Base-by-base conservation (phyloP, 495 filamentous ascomycete species). In the Podospora sp. region DNA sequence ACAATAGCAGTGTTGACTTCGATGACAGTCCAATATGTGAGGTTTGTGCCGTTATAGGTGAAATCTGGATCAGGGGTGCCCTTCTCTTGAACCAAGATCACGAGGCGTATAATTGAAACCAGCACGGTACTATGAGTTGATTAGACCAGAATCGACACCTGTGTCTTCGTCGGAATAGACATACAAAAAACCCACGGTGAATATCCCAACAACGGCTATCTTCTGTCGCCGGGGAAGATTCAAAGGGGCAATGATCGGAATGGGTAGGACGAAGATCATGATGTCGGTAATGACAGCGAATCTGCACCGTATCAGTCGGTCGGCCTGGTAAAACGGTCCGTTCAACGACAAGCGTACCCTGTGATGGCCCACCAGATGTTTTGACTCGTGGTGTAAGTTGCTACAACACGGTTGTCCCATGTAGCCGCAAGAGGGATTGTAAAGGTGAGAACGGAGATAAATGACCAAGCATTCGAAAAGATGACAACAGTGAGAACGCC, bases 241-340 rank as follows among this genome's bases (percentile, higher is more conserved):
- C n/a, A 83, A 62, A 0, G 67, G 69, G 6, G 69, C 60, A 22
- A 83, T 74, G 16, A 79, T 67, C 0, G 76, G 76, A 12, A 83
- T 69, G 0, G 81, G 81, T 0, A 83, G 62, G 49, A 77, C 6
- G 60, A 81, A 77, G 18, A 81, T 78, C 8, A 84, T 29, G 1
- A 84, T 50, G 74, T 87, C 85, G 51, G 81, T 83, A 4, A 75
- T 56, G n/a, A 86, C 81, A 49, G 82, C 79, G 22, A 83, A 70
- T 11, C 73, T 75, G 5, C 12, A 22, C 8, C 9, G 24, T 14
- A 7, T 29, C 52, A 2, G 2, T 22, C 7, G 7, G 52, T 22
- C 25, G 22, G 50, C 6, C 8, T 9, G 9, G n/a, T 22, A 55
- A n/a, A 14, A 22, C 21, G 7, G 16, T 22, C 3, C 3, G 49